Base-by-base conservation (phyloP, 208 protist species). In the Trypanosoma congolense region DNA sequence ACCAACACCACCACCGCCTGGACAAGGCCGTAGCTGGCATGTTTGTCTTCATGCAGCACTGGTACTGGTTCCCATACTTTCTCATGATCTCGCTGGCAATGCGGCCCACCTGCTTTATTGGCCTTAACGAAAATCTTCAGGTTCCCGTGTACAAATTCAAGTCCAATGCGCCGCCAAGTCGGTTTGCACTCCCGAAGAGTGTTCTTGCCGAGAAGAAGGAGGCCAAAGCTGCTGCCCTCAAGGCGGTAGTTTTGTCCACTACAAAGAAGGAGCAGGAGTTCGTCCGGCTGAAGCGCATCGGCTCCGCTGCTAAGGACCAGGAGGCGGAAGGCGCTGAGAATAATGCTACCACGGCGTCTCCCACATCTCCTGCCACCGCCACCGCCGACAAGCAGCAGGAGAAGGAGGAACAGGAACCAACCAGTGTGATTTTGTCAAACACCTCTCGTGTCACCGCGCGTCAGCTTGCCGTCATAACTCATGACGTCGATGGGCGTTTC, bases 1-100 rank as follows among this genome's bases (percentile, higher is more conserved):
- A 90, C 50, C 81, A 80, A 33, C 75, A 90, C 29, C 97, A 96
- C 21, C 95, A 98, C 70, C 95, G 85, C 42, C 77, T 92, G 26
- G 91, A 98, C 72, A 90, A 91, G 62, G 83, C 96, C 6, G 97
- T 99, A 14, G 95, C 98, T 1, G 98, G 98, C 35, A 81, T 99
- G 65, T 96, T 97, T 36, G 60, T 99, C 25, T 99, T 99, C 73
- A 70, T 80, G 18, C 98, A 99, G 83, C 98, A 98, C 77, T 99
- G 98, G 98, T 99, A 97, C 75, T 99, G 98, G 98, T 98, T 97
- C 75, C 98, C 98, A 25, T 96, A 99, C 56, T 72, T 90, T 28
- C 90, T 99, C 42, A 99, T 99, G 79, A 58, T 98, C n/a, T 86
- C 91, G 16, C 68, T 99, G 10, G 81, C 97, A 9, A 95, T 99